These are phyloP conservation scores for Sclerotinia glacialis DNA, from an alignment of 2,329 filamentous ascomycete genomes.

Conservation along the genomic window DNA sequence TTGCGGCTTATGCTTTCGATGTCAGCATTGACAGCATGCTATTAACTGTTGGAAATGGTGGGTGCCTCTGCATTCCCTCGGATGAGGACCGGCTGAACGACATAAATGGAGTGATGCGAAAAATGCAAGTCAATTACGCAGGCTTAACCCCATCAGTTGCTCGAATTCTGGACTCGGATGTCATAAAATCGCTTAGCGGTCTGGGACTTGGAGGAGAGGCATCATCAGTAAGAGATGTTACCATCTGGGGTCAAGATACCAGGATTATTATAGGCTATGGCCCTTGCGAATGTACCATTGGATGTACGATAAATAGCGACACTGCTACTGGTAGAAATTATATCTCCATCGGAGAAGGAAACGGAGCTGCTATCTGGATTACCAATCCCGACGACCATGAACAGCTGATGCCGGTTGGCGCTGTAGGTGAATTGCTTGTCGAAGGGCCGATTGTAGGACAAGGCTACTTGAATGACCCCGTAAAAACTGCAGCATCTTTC, in stretches of 20 bases:
- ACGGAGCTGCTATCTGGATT: slow-evolving; percentile 42
- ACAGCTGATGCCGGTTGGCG: slow-evolving; percentile 31
- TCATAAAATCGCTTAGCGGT: slow-evolving; percentile 30
- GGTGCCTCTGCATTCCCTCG: slow-evolving; percentile 43
- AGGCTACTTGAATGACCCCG: slow-evolving; percentile 58
- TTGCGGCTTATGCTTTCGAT: slow-evolving; percentile 43
- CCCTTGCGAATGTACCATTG: slow-evolving; percentile 36
- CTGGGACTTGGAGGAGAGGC: slow-evolving; percentile 37
- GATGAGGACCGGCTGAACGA: slow-evolving; percentile 43
- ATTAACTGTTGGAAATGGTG: slow-evolving; percentile 43
- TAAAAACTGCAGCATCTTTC: slow-evolving; percentile 58
- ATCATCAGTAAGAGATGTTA: slow-evolving; percentile 42
- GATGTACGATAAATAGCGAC: slow-evolving; percentile 18
- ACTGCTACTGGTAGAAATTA: slow-evolving; percentile 24
- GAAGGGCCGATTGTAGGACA: slow-evolving; percentile 58
- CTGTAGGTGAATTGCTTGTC: slow-evolving; percentile 35
- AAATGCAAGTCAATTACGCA: slow-evolving; percentile 31
- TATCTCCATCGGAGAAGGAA: slow-evolving; percentile 26
- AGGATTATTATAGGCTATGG: slow-evolving; percentile 46
- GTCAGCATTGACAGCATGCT: slow-evolving; percentile 36
- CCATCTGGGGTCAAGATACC: slow-evolving; percentile 40
- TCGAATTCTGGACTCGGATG: slow-evolving; percentile 30
- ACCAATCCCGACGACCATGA: slow-evolving; percentile 28
- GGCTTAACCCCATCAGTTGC: slow-evolving; percentile 38
- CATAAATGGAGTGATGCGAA: slow-evolving; percentile 37